Percentiles rank a stretch among this genome's conserved stretches.
Conservation (phyloP, 108 stramenopile species). For the Skeletonema costatum region DNA sequence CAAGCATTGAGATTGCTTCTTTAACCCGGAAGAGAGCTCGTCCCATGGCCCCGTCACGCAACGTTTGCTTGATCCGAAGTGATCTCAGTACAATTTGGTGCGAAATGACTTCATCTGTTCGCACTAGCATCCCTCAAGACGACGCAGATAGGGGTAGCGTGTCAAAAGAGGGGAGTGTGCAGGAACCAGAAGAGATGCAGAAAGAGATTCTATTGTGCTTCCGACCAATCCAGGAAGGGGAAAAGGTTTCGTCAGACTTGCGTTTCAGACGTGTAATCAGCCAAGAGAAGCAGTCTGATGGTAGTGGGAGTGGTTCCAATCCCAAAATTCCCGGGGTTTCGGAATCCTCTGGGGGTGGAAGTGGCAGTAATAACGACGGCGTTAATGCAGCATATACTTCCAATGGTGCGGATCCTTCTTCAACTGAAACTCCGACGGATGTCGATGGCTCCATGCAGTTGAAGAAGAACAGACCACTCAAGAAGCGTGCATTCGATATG, state of each 20-base stretch:
- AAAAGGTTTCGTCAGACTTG: conserved; percentile 60
- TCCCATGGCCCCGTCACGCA: conserved; percentile 72
- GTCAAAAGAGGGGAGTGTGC: conserved; percentile 10
- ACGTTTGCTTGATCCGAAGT: conserved; percentile 72
- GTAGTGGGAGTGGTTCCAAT: neutral
- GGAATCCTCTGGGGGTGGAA: neutral
- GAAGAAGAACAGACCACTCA: neutral
- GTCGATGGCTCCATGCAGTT: neutral
- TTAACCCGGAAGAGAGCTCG: conserved; percentile 45
- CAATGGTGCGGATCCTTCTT: conserved; percentile 4
- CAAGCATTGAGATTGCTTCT: conserved; percentile 59
- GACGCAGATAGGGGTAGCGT: conserved; percentile 40
- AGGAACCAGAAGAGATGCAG: conserved; percentile 21
- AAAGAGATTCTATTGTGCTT: conserved; percentile 81
- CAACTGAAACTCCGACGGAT: conserved; percentile 4
- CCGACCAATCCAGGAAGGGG: conserved; percentile 77
- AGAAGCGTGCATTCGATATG: conserved; percentile 15
- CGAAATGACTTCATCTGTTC: conserved; percentile 83
- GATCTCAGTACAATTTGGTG: conserved; percentile 88
- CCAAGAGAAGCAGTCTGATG: neutral
- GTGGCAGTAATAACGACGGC: neutral
- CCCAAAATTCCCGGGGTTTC: neutral
- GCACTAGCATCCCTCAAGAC: conserved; percentile 54
- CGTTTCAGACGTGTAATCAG: conserved; percentile 9
- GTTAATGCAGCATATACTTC: neutral